phyloP scores from a whole-genome alignment of 2,329 filamentous ascomycete genomes.

The Torrubiella hemipterigena region DNA sequence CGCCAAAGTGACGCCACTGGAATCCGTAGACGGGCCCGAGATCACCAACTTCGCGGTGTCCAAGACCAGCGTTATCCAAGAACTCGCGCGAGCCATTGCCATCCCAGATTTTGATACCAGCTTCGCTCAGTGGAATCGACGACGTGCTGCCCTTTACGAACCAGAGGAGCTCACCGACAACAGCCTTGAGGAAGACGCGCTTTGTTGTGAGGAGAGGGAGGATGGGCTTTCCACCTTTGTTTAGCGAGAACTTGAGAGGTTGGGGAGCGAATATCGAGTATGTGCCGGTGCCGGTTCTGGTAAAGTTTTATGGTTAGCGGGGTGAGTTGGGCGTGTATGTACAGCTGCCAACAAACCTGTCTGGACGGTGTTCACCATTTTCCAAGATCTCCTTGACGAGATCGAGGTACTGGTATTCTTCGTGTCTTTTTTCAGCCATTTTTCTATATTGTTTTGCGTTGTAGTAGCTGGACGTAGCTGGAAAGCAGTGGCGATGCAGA shows the following conservation, averaged over 20 bases:
- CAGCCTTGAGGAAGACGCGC: conserved; percentile 83
- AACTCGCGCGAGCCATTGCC: conserved; percentile 87
- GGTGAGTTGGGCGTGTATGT: no score
- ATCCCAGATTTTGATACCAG: conserved; percentile 95
- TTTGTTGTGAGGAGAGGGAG: conserved; percentile 95
- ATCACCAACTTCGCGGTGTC: conserved; percentile 74
- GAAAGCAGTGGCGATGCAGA: neutral
- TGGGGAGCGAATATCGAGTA: conserved; percentile 78
- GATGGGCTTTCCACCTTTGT: conserved; percentile 47
- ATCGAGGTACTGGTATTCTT: conserved; percentile 90
- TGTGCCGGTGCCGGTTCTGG: conserved; percentile 84
- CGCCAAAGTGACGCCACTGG: conserved; percentile 97
- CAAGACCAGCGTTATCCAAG: conserved; percentile 74
- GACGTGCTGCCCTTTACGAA: conserved; percentile 81
- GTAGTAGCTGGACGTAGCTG: neutral
- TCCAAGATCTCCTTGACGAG: conserved; percentile 76
- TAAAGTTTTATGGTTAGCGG: conserved; percentile 3
- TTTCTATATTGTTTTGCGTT: neutral
- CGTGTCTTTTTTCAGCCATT: conserved; percentile 36
- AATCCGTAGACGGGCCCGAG: conserved; percentile 95
- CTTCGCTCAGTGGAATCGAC: conserved; percentile 60
- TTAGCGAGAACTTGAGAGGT: conserved; percentile 78
- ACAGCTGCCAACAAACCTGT: no score
- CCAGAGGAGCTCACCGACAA: conserved; percentile 90
- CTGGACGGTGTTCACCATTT: conserved; percentile 76